Percentiles rank a stretch among this genome's conserved stretches.
Conservation (phyloP, 441 rosid genomes). For the Isatis lusitanica region DNA sequence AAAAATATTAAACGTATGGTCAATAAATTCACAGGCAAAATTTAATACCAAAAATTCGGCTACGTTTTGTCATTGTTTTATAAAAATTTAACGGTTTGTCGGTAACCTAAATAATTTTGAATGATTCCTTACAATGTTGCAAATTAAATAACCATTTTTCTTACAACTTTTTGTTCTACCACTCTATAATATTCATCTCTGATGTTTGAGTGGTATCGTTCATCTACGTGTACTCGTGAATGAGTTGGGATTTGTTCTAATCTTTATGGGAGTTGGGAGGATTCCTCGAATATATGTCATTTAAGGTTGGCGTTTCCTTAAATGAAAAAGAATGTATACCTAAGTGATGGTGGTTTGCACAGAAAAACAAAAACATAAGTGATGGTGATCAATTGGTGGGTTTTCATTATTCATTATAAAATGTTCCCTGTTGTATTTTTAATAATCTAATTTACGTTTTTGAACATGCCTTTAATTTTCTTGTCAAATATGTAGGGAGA, state of each 20-base stretch:
- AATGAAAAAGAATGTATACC: slow-evolving; percentile 16
- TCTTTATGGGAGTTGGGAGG: not conserved
- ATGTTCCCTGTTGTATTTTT: not conserved
- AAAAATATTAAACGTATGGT: no score
- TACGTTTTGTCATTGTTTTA: not conserved
- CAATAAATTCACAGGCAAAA: no score
- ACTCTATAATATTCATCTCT: not conserved
- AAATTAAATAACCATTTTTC: not conserved
- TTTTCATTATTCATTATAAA: not conserved
- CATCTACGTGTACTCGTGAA: not conserved
- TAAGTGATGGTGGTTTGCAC: not conserved
- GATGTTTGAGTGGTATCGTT: not conserved
- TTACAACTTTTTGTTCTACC: not conserved
- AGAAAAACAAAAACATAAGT: not conserved
- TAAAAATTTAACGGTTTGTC: not conserved
- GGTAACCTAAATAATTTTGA: not conserved
- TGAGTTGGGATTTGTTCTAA: slow-evolving; percentile 3
- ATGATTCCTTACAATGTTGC: not conserved
- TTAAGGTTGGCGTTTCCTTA: slow-evolving; percentile 29
- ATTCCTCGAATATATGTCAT: slow-evolving; percentile 13
- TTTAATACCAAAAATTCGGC: not conserved
- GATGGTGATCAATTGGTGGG: slow-evolving; percentile 20
- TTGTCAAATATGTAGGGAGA: not conserved
- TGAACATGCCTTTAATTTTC: slow-evolving; percentile 1
- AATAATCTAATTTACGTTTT: not conserved